Evolutionary conservation across 2,329 filamentous ascomycete species (phyloP).

Genomic region (Aquanectria penicillioides): DNA sequence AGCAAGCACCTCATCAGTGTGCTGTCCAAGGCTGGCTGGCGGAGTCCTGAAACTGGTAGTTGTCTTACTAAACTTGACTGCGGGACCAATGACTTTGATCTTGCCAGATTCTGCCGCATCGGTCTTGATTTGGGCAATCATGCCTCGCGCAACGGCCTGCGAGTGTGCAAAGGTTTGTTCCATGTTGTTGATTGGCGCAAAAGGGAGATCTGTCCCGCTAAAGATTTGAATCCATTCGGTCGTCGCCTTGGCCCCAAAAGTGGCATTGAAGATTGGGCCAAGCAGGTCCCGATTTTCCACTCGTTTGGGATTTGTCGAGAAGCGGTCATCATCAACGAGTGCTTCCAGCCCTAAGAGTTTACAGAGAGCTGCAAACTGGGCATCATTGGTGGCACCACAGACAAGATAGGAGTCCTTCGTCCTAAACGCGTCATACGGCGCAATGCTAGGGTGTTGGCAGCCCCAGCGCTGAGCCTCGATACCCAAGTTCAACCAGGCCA

Average conservation of each 20-base stretch:
- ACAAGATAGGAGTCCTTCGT: conserved; percentile 47
- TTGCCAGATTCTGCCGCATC: conserved; percentile 19
- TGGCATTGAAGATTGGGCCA: conserved; percentile 45
- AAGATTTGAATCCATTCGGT: conserved; percentile 52
- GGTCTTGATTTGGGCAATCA: conserved; percentile 42
- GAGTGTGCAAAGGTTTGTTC: conserved; percentile 55
- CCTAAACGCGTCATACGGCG: conserved; percentile 57
- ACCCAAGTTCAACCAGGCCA: conserved; percentile 49
- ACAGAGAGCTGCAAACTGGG: conserved; percentile 47
- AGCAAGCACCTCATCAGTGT: conserved; percentile 25
- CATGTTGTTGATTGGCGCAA: conserved; percentile 58
- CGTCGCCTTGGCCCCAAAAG: conserved; percentile 49
- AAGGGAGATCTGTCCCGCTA: conserved; percentile 55
- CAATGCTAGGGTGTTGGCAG: conserved; percentile 57
- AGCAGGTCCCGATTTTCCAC: conserved; percentile 51
- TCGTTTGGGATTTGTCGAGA: conserved; percentile 44
- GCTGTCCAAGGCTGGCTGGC: conserved; percentile 26
- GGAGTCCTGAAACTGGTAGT: background rate
- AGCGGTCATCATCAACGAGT: conserved; percentile 41
- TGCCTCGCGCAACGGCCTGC: conserved; percentile 51
- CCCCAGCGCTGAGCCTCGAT: conserved; percentile 55
- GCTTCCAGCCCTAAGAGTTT: conserved; percentile 35
- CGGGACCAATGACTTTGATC: conserved; percentile 26
- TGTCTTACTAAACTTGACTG: conserved; percentile 30
- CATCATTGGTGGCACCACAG: conserved; percentile 48